Evolutionary conservation across 1,284 basidiomycete genomes (phyloP).

Genomic region (Lentinus polychrous): DNA sequence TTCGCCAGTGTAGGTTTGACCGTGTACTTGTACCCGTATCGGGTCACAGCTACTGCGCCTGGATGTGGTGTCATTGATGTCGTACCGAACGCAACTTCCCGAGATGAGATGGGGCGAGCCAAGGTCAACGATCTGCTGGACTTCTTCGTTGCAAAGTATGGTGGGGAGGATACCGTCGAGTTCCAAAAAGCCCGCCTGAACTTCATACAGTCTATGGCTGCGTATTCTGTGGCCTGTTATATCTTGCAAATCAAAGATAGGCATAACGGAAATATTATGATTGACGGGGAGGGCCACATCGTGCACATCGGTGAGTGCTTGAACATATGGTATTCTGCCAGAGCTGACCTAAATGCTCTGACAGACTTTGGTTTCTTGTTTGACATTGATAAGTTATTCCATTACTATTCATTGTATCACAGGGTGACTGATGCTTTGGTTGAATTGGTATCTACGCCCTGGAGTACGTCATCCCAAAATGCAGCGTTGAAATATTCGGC

Average conservation of each 20-base stretch:
- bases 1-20: conserved; percentile 87
- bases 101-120: conserved; percentile 98
- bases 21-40: conserved; percentile 92
- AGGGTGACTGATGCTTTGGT: conserved; percentile 21
- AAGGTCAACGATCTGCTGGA: conserved; percentile 95
- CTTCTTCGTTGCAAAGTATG: conserved; percentile 96
- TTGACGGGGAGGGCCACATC: conserved; percentile 94
- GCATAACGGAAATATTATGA: conserved; percentile 99
- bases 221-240: conserved; percentile 98
- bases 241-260: conserved; percentile 97
- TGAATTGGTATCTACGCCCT: conserved; percentile 29
- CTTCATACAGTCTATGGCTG: conserved; percentile 99
- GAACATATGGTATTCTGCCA: background rate
- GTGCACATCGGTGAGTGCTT: conserved; percentile 76
- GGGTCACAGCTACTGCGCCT: conserved; percentile 95
- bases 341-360: background rate
- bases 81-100: conserved; percentile 94
- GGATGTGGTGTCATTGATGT: conserved; percentile 99
- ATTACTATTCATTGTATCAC: conserved; percentile 7
- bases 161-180: conserved; percentile 78
- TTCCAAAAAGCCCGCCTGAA: conserved; percentile 94
- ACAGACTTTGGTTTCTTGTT: conserved; percentile 97
- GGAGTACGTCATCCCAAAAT: conserved; percentile 21
- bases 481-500: background rate
- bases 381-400: conserved; percentile 90